Percentiles rank a stretch among this genome's conserved stretches.
These are phyloP conservation scores for Pholiota adiposa DNA, from an alignment of 1,284 basidiomycete genomes.

Conservation along the genomic window DNA sequence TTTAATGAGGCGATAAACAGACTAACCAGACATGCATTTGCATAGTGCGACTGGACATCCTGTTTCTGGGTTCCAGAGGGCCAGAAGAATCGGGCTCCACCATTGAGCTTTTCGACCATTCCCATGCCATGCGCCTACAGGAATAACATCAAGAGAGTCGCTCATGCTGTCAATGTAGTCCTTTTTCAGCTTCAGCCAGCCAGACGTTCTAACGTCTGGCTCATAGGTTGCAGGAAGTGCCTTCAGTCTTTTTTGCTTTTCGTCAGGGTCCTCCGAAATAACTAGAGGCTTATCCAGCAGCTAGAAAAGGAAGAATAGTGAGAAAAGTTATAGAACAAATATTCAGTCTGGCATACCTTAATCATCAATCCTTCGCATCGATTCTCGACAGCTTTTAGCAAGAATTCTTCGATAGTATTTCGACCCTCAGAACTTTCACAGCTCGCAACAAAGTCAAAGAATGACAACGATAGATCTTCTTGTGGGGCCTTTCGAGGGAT, in stretches of 20 bases:
- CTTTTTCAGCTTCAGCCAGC: constrained; percentile 88
- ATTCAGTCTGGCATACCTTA: constrained; percentile 60
- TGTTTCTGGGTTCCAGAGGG: constrained; percentile 73
- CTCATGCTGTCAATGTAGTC: constrained; percentile 71
- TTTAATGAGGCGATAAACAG: background rate
- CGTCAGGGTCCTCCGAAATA: constrained; percentile 38
- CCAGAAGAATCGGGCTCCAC: constrained; percentile 93
- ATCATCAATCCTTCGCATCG: constrained; percentile 95
- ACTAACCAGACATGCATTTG: constrained; percentile 83
- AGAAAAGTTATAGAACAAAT: background rate
- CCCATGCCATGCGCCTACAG: constrained; percentile 89
- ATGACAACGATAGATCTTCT: constrained; percentile 55
- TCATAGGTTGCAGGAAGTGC: constrained; percentile 89
- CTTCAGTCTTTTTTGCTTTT: constrained; percentile 45
- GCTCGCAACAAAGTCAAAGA: constrained; percentile 78
- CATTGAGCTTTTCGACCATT: constrained; percentile 91
- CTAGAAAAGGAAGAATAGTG: constrained; percentile 36
- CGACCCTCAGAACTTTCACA: constrained; percentile 73
- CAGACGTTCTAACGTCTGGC: constrained; percentile 79
- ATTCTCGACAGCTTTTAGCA: constrained; percentile 78
- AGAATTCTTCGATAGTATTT: constrained; percentile 77
- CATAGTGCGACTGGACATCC: constrained; percentile 82
- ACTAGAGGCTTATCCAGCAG: constrained; percentile 59
- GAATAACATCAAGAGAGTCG: constrained; percentile 70
- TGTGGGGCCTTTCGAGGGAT: constrained; percentile 47